A percentile compares a stretch with the other conserved stretches of the same genome.
These are phyloP conservation scores for Beauveria bassiana DNA, from an alignment of 2,329 filamentous ascomycete species.

Conservation along the genomic window DNA sequence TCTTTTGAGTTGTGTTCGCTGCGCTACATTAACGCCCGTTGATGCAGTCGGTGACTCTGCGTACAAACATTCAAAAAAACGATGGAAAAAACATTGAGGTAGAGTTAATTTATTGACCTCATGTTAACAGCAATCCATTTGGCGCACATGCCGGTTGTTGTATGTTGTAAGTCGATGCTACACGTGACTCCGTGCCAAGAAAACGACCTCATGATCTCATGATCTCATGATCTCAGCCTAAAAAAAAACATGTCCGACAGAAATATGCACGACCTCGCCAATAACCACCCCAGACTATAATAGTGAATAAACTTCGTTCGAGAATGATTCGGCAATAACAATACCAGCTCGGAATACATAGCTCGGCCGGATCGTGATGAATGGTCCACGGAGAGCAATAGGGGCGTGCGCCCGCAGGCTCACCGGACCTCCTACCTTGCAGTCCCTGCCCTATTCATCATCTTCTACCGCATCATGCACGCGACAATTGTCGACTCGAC, in stretches of 20 bases:
- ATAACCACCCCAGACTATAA: background rate
- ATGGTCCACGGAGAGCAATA: background rate
- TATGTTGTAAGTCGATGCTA: background rate
- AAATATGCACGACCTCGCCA: background rate
- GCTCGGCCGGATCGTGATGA: background rate
- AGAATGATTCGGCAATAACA: background rate
- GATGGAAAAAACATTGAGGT: too few relatives aligned
- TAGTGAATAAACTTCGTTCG: background rate
- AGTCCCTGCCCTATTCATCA: background rate
- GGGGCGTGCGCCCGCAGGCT: background rate
- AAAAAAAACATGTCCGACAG: background rate
- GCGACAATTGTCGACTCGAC: background rate
- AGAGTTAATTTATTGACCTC: too few relatives aligned
- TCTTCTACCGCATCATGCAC: background rate
- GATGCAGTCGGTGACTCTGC: too few relatives aligned
- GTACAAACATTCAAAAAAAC: too few relatives aligned
- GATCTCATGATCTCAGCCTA: background rate
- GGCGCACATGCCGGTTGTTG: background rate
- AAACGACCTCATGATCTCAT: background rate
- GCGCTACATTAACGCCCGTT: too few relatives aligned
- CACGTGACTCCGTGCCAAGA: conserved; percentile 7
- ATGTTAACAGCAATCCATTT: background rate
- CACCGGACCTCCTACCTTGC: background rate
- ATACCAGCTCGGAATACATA: background rate
- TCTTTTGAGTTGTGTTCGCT: too few relatives aligned